These are phyloP conservation scores for Neofusicoccum parvum DNA, from an alignment of 2,329 filamentous ascomycete species.

Conservation along the genomic window DNA sequence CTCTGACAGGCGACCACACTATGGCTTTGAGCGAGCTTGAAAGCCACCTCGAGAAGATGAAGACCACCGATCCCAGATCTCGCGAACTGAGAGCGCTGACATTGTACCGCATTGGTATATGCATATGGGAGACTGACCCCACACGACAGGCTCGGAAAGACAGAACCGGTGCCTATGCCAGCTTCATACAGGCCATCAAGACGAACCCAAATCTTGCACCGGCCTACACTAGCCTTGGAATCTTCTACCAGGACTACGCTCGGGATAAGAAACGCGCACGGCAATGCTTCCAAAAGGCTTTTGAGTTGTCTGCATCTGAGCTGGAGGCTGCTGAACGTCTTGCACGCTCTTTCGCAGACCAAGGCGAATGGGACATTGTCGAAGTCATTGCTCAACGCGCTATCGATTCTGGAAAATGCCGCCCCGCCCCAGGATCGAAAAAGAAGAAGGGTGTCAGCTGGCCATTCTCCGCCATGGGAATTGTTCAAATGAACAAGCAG, in stretches of 20 bases:
- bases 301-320: constrained; percentile 87
- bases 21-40: constrained; percentile 71
- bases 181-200: constrained; percentile 81
- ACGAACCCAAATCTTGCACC: constrained; percentile 86
- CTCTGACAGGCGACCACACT: constrained; percentile 75
- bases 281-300: constrained; percentile 94
- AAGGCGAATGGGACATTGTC: constrained; percentile 94
- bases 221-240: constrained; percentile 85
- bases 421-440: constrained; percentile 88
- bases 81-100: constrained; percentile 80
- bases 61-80: constrained; percentile 60
- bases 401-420: constrained; percentile 91
- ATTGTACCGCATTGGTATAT: constrained; percentile 83
- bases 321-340: constrained; percentile 84
- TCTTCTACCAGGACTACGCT: constrained; percentile 89
- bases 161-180: constrained; percentile 78
- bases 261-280: constrained; percentile 83
- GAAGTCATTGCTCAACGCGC: constrained; percentile 89
- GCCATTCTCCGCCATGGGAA: constrained; percentile 91
- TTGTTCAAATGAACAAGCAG: constrained; percentile 92
- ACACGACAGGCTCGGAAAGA: constrained; percentile 75
- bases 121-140: constrained; percentile 80
- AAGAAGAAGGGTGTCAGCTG: constrained; percentile 93
- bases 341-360: constrained; percentile 81
- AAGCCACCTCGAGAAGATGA: constrained; percentile 66